These are phyloP conservation scores for Ploettnerulaceae sp. DNA, from an alignment of 2,329 filamentous ascomycete species.

Conservation along the genomic window DNA sequence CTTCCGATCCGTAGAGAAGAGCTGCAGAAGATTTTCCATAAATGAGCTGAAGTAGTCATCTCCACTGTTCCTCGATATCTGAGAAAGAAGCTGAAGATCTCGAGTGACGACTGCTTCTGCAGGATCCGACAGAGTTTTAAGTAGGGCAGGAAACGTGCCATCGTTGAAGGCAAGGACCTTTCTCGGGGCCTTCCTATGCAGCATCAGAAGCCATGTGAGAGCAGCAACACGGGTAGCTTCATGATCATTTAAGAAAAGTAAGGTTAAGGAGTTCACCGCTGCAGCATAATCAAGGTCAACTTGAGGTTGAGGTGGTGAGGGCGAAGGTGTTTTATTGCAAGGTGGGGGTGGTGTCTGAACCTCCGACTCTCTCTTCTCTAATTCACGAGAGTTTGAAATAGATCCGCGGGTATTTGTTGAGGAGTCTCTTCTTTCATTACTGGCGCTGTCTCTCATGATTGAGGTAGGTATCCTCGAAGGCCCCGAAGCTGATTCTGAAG, in stretches of 20 bases:
- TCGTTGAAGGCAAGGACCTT: conserved; percentile 96
- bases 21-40: conserved; percentile 92
- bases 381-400: conserved; percentile 43
- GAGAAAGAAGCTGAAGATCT: conserved; percentile 86
- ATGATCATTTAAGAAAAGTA: conserved; percentile 94
- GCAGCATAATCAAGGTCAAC: conserved; percentile 91
- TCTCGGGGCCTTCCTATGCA: conserved; percentile 88
- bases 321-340: conserved; percentile 25
- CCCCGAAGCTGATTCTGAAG: conserved; percentile 37
- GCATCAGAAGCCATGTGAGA: conserved; percentile 94
- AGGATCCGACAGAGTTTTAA: conserved; percentile 94
- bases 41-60: conserved; percentile 97
- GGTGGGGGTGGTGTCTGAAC: conserved; percentile 43
- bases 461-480: conserved; percentile 40
- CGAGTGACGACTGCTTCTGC: conserved; percentile 94
- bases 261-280: conserved; percentile 85
- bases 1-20: conserved; percentile 91
- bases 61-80: conserved; percentile 94
- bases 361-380: conserved; percentile 49
- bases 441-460: conserved; percentile 34
- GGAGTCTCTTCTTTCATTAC: conserved; percentile 32
- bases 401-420: conserved; percentile 33
- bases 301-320: conserved; percentile 43
- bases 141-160: conserved; percentile 88
- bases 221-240: conserved; percentile 93